A percentile compares a stretch with the other conserved stretches of the same genome.
phyloP scores from a whole-genome alignment of 805 yeast genomes.

The Pichia pseudocactophila region DNA sequence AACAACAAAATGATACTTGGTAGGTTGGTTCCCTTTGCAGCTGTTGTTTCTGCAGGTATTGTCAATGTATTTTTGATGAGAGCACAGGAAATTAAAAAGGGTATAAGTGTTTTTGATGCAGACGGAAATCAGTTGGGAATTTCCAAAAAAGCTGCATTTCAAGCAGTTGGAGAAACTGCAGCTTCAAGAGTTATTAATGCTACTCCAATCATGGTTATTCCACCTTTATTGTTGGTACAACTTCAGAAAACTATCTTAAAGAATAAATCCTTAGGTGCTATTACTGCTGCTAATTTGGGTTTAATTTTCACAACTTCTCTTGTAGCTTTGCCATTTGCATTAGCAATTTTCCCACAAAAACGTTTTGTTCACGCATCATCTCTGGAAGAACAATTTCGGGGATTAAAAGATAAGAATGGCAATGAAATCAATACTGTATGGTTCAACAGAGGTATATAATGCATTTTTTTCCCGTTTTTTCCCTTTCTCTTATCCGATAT shows the following conservation, averaged over 20 bases:
- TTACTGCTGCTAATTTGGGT: constrained; percentile 72
- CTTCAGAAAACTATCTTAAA: constrained; percentile 64
- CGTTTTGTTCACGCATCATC: constrained; percentile 47
- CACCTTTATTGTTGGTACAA: constrained; percentile 76
- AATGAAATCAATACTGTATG: constrained; percentile 49
- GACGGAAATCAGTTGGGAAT: constrained; percentile 58
- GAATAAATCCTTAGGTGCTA: constrained; percentile 56
- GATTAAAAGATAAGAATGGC: constrained; percentile 56
- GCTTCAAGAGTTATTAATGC: constrained; percentile 91
- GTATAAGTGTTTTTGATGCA: constrained; percentile 62
- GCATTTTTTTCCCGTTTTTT: too few species aligned
- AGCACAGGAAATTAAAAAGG: constrained; percentile 83
- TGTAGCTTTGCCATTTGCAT: constrained; percentile 84
- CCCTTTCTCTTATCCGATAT: too few species aligned
- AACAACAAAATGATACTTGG: constrained; percentile 62
- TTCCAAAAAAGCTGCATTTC: constrained; percentile 78
- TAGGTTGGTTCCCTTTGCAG: constrained; percentile 95
- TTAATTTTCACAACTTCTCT: constrained; percentile 80
- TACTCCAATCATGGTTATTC: constrained; percentile 94
- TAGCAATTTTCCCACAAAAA: constrained; percentile 92
- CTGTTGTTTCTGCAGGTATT: constrained; percentile 94
- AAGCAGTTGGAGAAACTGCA: constrained; percentile 97
- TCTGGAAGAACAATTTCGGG: constrained; percentile 58
- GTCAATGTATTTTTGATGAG: constrained; percentile 97
- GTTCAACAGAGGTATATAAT: constrained; percentile 88